These are phyloP conservation scores for Leccinum broughii DNA, from an alignment of 768 basidiomycete genomes.

Conservation along the genomic window DNA sequence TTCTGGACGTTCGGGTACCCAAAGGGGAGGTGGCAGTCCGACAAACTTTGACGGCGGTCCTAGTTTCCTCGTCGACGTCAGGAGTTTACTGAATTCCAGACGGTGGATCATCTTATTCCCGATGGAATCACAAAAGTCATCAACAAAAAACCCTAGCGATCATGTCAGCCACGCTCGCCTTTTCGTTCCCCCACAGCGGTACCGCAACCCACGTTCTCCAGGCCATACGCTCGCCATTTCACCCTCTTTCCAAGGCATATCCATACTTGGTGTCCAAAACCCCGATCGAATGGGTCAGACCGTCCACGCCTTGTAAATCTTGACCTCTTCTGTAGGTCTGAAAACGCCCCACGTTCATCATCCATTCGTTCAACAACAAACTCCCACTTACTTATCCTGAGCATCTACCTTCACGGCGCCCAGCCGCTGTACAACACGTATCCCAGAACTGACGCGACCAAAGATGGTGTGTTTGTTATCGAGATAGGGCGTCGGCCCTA, in stretches of 20 bases:
- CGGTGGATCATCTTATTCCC: too few species aligned
- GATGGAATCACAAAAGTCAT: too few species aligned
- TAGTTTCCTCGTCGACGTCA: too few species aligned
- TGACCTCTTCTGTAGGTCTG: slow-evolving; percentile 76
- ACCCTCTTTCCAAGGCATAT: too few species aligned
- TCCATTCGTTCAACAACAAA: neutral
- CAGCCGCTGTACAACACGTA: slow-evolving; percentile 88
- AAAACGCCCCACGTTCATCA: neutral
- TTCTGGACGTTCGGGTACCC: too few species aligned
- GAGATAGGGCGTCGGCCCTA: slow-evolving; percentile 79
- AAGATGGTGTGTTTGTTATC: slow-evolving; percentile 89
- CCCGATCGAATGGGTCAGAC: slow-evolving; percentile 2
- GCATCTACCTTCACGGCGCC: slow-evolving; percentile 89
- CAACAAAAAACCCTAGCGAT: too few species aligned
- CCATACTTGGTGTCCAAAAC: too few species aligned
- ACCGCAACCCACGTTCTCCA: too few species aligned
- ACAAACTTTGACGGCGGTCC: too few species aligned
- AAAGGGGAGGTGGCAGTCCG: too few species aligned
- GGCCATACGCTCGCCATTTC: too few species aligned
- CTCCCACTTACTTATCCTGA: slow-evolving; percentile 71
- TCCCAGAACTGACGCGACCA: slow-evolving; percentile 87
- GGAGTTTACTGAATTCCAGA: too few species aligned
- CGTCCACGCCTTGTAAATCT: slow-evolving; percentile 74
- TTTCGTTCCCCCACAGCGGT: neutral
- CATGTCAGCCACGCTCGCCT: neutral